phyloP scores from a whole-genome alignment of 495 filamentous ascomycete genomes.

The Penicillium argentinense region DNA sequence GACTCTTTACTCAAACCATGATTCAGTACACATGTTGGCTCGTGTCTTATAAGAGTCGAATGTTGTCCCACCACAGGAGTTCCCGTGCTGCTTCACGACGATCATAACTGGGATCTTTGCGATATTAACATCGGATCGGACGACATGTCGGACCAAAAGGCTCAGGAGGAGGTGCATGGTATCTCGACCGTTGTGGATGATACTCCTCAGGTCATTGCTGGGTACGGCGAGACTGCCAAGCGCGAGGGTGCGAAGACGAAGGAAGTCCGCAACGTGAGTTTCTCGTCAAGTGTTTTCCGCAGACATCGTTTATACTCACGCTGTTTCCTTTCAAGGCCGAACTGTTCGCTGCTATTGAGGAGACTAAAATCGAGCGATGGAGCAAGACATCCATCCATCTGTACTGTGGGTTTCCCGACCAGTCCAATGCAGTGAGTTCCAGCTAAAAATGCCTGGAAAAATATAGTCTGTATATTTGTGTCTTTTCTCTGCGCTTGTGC shows the following conservation, averaged over 20 bases:
- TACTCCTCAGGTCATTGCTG: conserved; percentile 25
- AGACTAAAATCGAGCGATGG: conserved; percentile 55
- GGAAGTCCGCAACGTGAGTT: conserved; percentile 53
- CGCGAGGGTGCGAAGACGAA: conserved; percentile 43
- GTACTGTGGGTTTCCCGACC: conserved; percentile 44
- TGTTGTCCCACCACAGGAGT: conserved; percentile 5
- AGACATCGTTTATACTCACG: too few relatives aligned
- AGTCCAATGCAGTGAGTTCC: too few relatives aligned
- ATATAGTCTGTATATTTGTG: conserved; percentile 31
- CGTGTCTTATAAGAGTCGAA: conserved; percentile 25
- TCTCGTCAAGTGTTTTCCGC: too few relatives aligned
- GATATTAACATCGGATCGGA: not conserved
- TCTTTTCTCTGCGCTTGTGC: conserved; percentile 48
- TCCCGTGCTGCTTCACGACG: not conserved
- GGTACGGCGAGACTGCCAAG: conserved; percentile 36
- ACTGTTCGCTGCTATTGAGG: conserved; percentile 55
- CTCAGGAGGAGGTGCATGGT: conserved; percentile 23
- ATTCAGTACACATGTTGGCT: not conserved
- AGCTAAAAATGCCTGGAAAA: too few relatives aligned
- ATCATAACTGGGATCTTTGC: too few relatives aligned
- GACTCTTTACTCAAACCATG: conserved; percentile 2
- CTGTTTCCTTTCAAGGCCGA: conserved; percentile 43
- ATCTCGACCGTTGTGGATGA: conserved; percentile 19
- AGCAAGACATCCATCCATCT: conserved; percentile 54
- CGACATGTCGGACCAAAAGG: conserved; percentile 21